Conservation (phyloP, 2,329 filamentous ascomycete species). For the Fusarium cicatricum region DNA sequence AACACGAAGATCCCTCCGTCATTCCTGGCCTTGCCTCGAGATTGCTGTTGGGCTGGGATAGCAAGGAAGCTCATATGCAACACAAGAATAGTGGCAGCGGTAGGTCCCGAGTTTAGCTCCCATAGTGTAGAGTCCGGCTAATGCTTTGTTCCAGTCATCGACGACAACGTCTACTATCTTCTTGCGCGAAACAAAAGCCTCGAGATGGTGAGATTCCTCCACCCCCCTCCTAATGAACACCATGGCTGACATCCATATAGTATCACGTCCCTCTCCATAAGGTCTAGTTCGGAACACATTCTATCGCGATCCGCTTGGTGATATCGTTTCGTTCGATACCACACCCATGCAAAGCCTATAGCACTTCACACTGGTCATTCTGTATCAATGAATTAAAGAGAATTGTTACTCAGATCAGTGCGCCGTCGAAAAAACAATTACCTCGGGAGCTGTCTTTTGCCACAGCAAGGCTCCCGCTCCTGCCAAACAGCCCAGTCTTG, state of each 20-base stretch:
- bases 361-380: neutral
- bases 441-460: conserved; percentile 30
- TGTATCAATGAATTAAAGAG: conserved; percentile 29
- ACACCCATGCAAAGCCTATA: too few species aligned
- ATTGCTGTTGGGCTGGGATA: conserved; percentile 52
- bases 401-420: conserved; percentile 35
- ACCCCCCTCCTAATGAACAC: neutral
- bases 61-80: conserved; percentile 48
- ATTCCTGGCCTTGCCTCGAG: conserved; percentile 44
- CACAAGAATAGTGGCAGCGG: conserved; percentile 45
- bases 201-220: conserved; percentile 43
- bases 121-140: neutral
- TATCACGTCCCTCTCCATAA: conserved; percentile 42
- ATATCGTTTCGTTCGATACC: neutral
- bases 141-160: conserved; percentile 42
- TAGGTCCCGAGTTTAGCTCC: conserved; percentile 24
- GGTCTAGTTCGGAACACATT: conserved; percentile 9
- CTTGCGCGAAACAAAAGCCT: conserved; percentile 42
- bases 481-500: conserved; percentile 37
- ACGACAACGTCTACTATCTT: conserved; percentile 47
- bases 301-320: neutral
- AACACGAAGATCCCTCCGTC: conserved; percentile 39
- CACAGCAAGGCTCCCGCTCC: conserved; percentile 28
- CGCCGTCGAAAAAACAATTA: conserved; percentile 39
- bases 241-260: conserved; percentile 28